These are phyloP conservation scores for Blastobotrys persicus DNA, from an alignment of 1,139 yeast species.

Conservation along the genomic window DNA sequence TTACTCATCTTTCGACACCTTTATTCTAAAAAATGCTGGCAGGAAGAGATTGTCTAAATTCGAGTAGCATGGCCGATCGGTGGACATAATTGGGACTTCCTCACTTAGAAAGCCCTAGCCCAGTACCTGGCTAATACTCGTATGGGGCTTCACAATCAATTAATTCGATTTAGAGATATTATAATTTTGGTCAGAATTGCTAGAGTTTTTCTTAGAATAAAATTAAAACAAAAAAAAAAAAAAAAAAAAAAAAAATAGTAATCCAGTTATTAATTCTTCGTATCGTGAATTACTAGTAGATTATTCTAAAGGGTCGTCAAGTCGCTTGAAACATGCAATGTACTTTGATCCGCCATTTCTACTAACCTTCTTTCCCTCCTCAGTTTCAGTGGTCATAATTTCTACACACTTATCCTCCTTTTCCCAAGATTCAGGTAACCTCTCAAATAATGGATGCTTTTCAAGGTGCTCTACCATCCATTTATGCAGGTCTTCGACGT, in stretches of 20 bases:
- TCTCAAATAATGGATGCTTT: slow-evolving; percentile 85
- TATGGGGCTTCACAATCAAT: too few relatives aligned
- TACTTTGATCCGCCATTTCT: slow-evolving; percentile 85
- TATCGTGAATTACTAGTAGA: background rate
- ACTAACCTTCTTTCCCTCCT: slow-evolving; percentile 94
- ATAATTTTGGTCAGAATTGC: too few relatives aligned
- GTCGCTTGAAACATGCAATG: slow-evolving; percentile 81
- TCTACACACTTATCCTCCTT: slow-evolving; percentile 72
- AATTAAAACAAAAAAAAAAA: too few relatives aligned
- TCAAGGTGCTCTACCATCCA: slow-evolving; percentile 97
- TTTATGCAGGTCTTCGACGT: slow-evolving; percentile 84
- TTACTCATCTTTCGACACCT: background rate
- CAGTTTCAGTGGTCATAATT: slow-evolving; percentile 88
- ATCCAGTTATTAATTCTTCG: too few relatives aligned
- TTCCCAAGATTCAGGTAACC: slow-evolving; percentile 80
- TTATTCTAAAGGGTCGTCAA: slow-evolving; percentile 20
- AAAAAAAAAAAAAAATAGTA: too few relatives aligned
- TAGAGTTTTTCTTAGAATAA: too few relatives aligned
- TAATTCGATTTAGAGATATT: too few relatives aligned
- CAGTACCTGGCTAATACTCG: too few relatives aligned
- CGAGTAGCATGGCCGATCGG: too few relatives aligned
- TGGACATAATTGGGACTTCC: background rate
- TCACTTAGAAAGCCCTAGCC: background rate
- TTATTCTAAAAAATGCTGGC: slow-evolving; percentile 1
- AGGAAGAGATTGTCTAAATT: too few relatives aligned